These are phyloP conservation scores for Aspergillus amoenus DNA, from an alignment of 2,329 filamentous ascomycete genomes.

Conservation along the genomic window DNA sequence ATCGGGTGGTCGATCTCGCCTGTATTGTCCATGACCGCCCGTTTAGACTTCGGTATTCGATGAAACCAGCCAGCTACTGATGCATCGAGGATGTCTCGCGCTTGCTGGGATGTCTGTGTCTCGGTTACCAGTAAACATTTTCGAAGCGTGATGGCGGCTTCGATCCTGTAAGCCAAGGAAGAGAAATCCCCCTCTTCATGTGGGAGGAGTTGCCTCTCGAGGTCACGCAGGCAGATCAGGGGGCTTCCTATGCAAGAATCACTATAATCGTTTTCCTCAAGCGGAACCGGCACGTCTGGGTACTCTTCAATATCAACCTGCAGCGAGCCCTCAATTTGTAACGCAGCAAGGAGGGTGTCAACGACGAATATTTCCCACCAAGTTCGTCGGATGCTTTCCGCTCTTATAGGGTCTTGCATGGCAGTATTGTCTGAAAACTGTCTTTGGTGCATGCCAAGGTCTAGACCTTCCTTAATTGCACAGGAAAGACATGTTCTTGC, in stretches of 20 bases:
- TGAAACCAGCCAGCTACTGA: neutral
- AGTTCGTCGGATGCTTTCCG: conserved; percentile 8
- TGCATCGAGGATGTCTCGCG: neutral
- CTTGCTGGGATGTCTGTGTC: neutral
- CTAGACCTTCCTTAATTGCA: neutral
- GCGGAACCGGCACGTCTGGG: neutral
- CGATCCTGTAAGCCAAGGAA: conserved; percentile 1
- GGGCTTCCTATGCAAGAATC: neutral
- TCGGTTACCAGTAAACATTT: conserved; percentile 1
- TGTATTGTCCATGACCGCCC: neutral
- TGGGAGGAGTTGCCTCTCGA: neutral
- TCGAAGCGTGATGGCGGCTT: conserved; percentile 8
- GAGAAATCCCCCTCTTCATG: conserved; percentile 4
- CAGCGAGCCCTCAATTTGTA: conserved; percentile 6
- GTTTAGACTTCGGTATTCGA: neutral
- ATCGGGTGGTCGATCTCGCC: conserved; percentile 6
- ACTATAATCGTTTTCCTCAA: conserved; percentile 1
- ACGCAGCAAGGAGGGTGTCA: conserved; percentile 7
- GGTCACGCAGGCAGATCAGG: neutral
- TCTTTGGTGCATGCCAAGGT: neutral
- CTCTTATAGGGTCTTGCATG: neutral
- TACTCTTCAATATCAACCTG: neutral
- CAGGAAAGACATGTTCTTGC: neutral
- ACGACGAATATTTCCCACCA: conserved; percentile 14
- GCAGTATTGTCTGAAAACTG: neutral